Evolutionary conservation across 345 rosid genomes (phyloP).

Genomic region (Acer negundo): DNA sequence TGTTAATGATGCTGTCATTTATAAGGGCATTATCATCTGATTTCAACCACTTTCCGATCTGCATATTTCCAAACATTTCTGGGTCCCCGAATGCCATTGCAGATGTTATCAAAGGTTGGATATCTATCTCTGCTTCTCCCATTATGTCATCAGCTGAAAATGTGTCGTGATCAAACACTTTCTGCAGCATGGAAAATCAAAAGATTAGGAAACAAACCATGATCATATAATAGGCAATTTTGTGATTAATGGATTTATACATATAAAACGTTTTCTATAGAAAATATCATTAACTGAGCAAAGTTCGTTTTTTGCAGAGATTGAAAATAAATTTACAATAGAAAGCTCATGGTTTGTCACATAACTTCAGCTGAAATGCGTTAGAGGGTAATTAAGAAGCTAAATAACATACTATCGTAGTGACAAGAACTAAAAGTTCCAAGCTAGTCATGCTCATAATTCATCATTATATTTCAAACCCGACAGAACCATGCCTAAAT

Average conservation of each 20-base stretch:
- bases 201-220: background rate
- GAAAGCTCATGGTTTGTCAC: background rate
- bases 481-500: background rate
- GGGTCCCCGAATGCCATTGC: conserved; percentile 97
- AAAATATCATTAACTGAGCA: background rate
- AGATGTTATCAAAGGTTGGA: conserved; percentile 86
- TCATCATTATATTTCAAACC: background rate
- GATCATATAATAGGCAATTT: background rate
- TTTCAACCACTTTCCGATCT: conserved; percentile 95
- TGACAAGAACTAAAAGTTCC: background rate
- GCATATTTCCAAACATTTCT: conserved; percentile 88
- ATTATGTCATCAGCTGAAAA: conserved; percentile 98
- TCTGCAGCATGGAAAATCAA: conserved; percentile 44
- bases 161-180: conserved; percentile 82
- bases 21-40: conserved; percentile 85
- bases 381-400: background rate
- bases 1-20: conserved; percentile 81
- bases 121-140: conserved; percentile 96
- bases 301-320: background rate
- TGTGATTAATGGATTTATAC: background rate
- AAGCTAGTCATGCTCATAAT: background rate
- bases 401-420: background rate
- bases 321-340: background rate
- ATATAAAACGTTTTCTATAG: background rate
- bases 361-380: background rate